Percentiles rank a stretch among this genome's conserved stretches.
Evolutionary conservation across 768 basidiomycete genomes (phyloP).

Genomic region (Termitomyces sp.): DNA sequence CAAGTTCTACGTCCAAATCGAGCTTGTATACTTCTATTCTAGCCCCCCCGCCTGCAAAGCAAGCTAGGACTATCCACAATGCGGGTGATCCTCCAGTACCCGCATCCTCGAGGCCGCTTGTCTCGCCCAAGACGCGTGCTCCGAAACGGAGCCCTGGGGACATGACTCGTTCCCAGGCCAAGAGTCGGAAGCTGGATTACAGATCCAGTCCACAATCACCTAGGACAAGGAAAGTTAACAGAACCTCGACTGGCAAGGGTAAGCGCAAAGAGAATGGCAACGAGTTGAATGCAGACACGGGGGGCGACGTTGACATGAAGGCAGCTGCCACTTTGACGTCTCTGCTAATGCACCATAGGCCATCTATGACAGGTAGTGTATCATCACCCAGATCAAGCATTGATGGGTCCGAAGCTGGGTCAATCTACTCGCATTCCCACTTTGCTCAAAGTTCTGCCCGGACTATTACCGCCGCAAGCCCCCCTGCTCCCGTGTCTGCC

Average conservation of each 20-base stretch:
- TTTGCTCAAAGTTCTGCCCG: conserved; percentile 66
- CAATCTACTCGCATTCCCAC: conserved; percentile 55
- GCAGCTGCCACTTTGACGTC: conserved; percentile 78
- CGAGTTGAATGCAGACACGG: conserved; percentile 28
- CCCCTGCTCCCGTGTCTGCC: conserved; percentile 33
- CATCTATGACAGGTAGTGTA: conserved; percentile 52
- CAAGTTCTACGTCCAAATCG: conserved; percentile 27
- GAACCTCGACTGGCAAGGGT: conserved; percentile 35
- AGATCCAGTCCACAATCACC: conserved; percentile 29
- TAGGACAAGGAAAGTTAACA: conserved; percentile 38
- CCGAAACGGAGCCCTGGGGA: conserved; percentile 43
- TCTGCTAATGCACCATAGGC: conserved; percentile 59
- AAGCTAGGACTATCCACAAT: conserved; percentile 76
- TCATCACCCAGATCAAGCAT: conserved; percentile 71
- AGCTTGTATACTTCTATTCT: conserved; percentile 73
- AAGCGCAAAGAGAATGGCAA: conserved; percentile 21
- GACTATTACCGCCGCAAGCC: conserved; percentile 35
- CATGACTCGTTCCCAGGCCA: conserved; percentile 38
- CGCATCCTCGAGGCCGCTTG: conserved; percentile 40
- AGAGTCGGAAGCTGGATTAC: conserved; percentile 28
- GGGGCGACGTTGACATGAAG: conserved; percentile 72
- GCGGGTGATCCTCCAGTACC: conserved; percentile 62
- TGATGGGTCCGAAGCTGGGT: conserved; percentile 63
- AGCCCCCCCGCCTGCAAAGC: conserved; percentile 70
- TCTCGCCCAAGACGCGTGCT: conserved; percentile 38